Percentiles rank a stretch among this genome's conserved stretches.
Evolutionary conservation across 106 monocot genomes (phyloP).

Genomic region (Acorus gramineus): DNA sequence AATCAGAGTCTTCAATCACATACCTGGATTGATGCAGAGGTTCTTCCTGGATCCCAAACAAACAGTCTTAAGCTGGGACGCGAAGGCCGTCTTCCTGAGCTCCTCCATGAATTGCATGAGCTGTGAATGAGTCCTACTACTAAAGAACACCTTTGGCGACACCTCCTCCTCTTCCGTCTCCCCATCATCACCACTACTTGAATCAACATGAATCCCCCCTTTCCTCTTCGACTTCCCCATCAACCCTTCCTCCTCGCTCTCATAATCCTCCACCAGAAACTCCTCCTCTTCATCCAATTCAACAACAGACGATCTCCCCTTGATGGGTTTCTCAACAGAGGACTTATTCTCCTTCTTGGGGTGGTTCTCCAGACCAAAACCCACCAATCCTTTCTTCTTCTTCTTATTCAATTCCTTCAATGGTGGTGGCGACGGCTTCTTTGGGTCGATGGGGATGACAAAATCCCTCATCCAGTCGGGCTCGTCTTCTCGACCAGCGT

Average conservation of each 20-base stretch:
- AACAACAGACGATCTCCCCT: too few relatives aligned
- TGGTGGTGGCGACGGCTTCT: background rate
- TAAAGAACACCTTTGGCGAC: constrained; percentile 72
- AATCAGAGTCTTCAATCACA: background rate
- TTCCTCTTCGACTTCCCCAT: constrained; percentile 43
- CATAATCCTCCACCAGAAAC: constrained; percentile 81
- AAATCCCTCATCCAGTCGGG: constrained; percentile 52
- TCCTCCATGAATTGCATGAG: constrained; percentile 84
- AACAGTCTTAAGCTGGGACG: constrained; percentile 46
- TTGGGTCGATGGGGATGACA: constrained; percentile 4
- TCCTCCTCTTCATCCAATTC: constrained; percentile 33
- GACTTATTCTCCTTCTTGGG: background rate
- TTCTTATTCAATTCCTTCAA: constrained; percentile 2
- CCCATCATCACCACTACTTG: constrained; percentile 38
- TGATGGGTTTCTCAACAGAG: too few relatives aligned
- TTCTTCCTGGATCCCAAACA: constrained; percentile 84
- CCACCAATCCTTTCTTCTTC: constrained; percentile 5
- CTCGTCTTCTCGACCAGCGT: constrained; percentile 39
- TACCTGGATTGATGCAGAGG: constrained; percentile 80
- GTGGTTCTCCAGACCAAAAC: constrained; percentile 9
- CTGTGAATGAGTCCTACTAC: constrained; percentile 90
- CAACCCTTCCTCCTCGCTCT: constrained; percentile 59
- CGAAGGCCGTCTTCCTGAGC: constrained; percentile 65
- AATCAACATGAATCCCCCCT: constrained; percentile 14
- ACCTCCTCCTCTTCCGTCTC: constrained; percentile 38